Conservation (phyloP, 441 rosid species). For the Iberis amara region DNA sequence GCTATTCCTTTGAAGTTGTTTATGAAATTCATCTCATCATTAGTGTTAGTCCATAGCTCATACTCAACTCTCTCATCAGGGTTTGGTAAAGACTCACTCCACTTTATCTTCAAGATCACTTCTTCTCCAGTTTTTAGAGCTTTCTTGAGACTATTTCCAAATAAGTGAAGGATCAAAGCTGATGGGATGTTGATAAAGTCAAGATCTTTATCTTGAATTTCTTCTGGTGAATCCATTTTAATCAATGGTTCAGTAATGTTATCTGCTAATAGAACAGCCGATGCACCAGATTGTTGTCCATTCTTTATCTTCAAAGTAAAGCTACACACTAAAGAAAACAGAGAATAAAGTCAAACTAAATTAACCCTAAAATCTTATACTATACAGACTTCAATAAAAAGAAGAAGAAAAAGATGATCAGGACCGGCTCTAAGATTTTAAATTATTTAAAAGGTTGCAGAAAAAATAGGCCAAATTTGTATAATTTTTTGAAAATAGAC, state of each 20-base stretch:
- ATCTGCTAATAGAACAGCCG: slow-evolving; percentile 71
- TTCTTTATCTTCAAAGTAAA: slow-evolving; percentile 69
- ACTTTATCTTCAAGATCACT: slow-evolving; percentile 54
- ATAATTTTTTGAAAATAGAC: too few relatives aligned
- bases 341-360: background rate
- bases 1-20: slow-evolving; percentile 73
- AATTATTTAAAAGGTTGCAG: too few relatives aligned
- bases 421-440: too few relatives aligned
- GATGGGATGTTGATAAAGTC: slow-evolving; percentile 59
- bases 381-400: too few relatives aligned
- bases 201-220: slow-evolving; percentile 33
- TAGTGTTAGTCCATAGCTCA: slow-evolving; percentile 82
- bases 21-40: slow-evolving; percentile 70
- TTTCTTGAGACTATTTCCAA: slow-evolving; percentile 57
- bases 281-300: slow-evolving; percentile 69
- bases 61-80: slow-evolving; percentile 86
- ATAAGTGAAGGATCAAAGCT: slow-evolving; percentile 54
- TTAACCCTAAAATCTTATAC: background rate
- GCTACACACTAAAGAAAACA: slow-evolving; percentile 46
- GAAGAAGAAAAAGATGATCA: too few relatives aligned
- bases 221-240: slow-evolving; percentile 70
- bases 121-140: slow-evolving; percentile 50
- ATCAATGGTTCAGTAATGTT: slow-evolving; percentile 55
- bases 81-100: slow-evolving; percentile 82
- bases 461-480: too few relatives aligned